phyloP scores from a whole-genome alignment of 495 filamentous ascomycete species.

The Hypomontagnella submonticulosa region DNA sequence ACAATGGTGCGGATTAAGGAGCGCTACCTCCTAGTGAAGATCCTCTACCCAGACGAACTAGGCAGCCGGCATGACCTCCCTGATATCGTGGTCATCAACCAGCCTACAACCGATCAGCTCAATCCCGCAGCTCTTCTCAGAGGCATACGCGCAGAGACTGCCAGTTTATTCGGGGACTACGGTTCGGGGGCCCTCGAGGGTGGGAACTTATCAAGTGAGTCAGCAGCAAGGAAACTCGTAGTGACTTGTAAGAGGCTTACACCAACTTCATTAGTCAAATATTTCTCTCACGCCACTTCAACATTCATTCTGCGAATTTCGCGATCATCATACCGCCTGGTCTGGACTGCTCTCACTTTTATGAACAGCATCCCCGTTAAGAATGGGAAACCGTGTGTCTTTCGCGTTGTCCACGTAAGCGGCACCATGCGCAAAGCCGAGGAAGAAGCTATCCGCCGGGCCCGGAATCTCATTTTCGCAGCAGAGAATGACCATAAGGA shows the following conservation, averaged over 20 bases:
- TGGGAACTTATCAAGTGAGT: slow-evolving; percentile 41
- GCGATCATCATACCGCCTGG: slow-evolving; percentile 80
- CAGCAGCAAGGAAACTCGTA: slow-evolving; percentile 4
- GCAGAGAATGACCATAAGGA: slow-evolving; percentile 60
- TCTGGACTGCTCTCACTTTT: slow-evolving; percentile 89
- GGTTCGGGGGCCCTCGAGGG: slow-evolving; percentile 78
- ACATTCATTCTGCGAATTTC: slow-evolving; percentile 88
- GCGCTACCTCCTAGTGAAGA: slow-evolving; percentile 90
- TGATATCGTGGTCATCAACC: slow-evolving; percentile 74
- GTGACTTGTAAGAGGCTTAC: slow-evolving; percentile 32
- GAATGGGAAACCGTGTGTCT: slow-evolving; percentile 71
- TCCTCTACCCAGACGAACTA: slow-evolving; percentile 79
- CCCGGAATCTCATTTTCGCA: slow-evolving; percentile 74
- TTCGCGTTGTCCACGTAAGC: slow-evolving; percentile 89
- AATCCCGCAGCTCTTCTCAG: slow-evolving; percentile 70
- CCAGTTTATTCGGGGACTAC: slow-evolving; percentile 88
- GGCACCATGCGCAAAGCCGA: slow-evolving; percentile 94
- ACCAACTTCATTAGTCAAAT: slow-evolving; percentile 74
- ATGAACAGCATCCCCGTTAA: slow-evolving; percentile 74
- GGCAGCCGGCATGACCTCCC: slow-evolving; percentile 56
- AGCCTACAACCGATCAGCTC: slow-evolving; percentile 75
- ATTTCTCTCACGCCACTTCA: slow-evolving; percentile 89
- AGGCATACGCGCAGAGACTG: slow-evolving; percentile 74
- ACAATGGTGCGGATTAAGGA: slow-evolving; percentile 96
- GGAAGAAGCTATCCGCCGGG: slow-evolving; percentile 84